Evolutionary conservation across 495 filamentous ascomycete species (phyloP).

Genomic region (Penicillium nucicola): DNA sequence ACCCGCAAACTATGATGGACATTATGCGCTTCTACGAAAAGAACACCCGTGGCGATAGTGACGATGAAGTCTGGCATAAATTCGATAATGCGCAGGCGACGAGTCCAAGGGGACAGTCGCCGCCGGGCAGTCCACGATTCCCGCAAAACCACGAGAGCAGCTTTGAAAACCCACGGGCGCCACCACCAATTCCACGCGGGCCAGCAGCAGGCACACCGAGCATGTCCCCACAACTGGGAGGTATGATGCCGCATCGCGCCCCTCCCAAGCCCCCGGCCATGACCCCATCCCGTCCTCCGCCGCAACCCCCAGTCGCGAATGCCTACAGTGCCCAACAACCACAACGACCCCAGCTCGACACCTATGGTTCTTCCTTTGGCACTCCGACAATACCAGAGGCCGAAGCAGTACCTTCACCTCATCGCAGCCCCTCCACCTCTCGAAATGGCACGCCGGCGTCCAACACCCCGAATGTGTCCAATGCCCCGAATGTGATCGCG

Average conservation of each 20-base stretch:
- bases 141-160: slow-evolving; percentile 87
- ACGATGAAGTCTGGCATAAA: slow-evolving; percentile 92
- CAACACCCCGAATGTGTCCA: slow-evolving; percentile 25
- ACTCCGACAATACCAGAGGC: slow-evolving; percentile 43
- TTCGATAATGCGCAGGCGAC: slow-evolving; percentile 75
- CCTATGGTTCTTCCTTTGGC: slow-evolving; percentile 20
- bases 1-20: slow-evolving; percentile 90
- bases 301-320: slow-evolving; percentile 46
- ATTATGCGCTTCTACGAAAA: slow-evolving; percentile 97
- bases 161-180: slow-evolving; percentile 94
- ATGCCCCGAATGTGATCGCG: slow-evolving; percentile 28
- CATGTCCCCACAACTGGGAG: slow-evolving; percentile 33
- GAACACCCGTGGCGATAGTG: slow-evolving; percentile 71
- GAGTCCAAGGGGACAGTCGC: slow-evolving; percentile 36
- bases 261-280: slow-evolving; percentile 43
- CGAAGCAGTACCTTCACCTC: slow-evolving; percentile 53
- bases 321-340: slow-evolving; percentile 18
- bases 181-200: slow-evolving; percentile 79
- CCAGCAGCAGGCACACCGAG: slow-evolving; percentile 19
- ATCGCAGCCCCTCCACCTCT: slow-evolving; percentile 40
- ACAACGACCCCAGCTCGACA: slow-evolving; percentile 24
- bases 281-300: slow-evolving; percentile 44
- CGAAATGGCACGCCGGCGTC: slow-evolving; percentile 37
- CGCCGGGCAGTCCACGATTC: slow-evolving; percentile 88
- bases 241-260: slow-evolving; percentile 41